Conservation (phyloP, 2,329 filamentous ascomycete genomes). For the Zymoseptoria tritici region DNA sequence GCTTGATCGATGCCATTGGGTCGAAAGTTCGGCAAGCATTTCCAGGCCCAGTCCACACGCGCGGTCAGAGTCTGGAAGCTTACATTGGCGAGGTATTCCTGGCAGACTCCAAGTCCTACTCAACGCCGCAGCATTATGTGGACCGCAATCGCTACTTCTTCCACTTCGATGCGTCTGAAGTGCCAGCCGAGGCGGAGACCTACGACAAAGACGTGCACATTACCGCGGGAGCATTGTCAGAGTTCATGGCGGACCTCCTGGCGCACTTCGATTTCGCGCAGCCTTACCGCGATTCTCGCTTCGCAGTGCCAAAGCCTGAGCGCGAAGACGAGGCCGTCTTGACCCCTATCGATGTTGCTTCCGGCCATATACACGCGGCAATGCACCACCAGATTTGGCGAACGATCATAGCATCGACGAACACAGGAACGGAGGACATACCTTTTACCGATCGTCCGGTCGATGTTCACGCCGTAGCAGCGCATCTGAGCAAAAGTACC, state of each 20-base stretch:
- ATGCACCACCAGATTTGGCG: slow-evolving; percentile 8
- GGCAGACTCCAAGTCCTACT: slow-evolving; percentile 52
- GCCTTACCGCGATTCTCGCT: slow-evolving; percentile 4
- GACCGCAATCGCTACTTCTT: slow-evolving; percentile 54
- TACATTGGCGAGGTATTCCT: slow-evolving; percentile 47
- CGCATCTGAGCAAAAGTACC: not conserved
- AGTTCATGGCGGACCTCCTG: slow-evolving; percentile 1
- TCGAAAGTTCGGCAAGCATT: slow-evolving; percentile 1
- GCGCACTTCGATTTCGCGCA: slow-evolving; percentile 8
- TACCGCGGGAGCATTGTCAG: not conserved
- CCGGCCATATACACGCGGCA: slow-evolving; percentile 1
- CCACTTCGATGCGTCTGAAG: slow-evolving; percentile 15
- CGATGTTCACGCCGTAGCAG: slow-evolving; percentile 2
- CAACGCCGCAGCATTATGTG: slow-evolving; percentile 49
- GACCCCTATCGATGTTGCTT: not conserved
- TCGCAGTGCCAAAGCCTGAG: not conserved
- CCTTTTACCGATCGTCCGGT: slow-evolving; percentile 12
- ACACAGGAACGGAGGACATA: slow-evolving; percentile 2
- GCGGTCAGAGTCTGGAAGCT: slow-evolving; percentile 19
- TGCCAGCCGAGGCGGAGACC: slow-evolving; percentile 5
- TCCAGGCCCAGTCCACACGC: slow-evolving; percentile 2
- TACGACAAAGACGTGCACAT: slow-evolving; percentile 4
- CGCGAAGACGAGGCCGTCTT: not conserved
- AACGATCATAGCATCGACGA: slow-evolving; percentile 2
- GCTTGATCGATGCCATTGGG: slow-evolving; percentile 27